Conservation (phyloP, 306 rosid species). For the Oemleria cerasiformis region DNA sequence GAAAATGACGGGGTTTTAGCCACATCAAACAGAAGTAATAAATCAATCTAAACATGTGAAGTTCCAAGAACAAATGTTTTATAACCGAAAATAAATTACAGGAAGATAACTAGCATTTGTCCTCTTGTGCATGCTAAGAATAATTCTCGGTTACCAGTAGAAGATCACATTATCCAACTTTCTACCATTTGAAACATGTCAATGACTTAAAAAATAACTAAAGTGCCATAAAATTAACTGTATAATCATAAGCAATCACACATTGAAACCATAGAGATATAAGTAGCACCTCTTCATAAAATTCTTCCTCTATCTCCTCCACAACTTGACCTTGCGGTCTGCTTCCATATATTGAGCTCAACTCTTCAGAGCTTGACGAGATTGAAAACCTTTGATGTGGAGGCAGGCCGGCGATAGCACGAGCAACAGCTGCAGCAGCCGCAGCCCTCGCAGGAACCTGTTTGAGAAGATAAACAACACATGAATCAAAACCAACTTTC, state of each 20-base stretch:
- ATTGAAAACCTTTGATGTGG: constrained; percentile 81
- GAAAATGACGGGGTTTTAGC: neutral
- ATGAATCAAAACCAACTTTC: neutral
- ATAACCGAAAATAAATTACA: neutral
- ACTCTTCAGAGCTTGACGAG: constrained; percentile 87
- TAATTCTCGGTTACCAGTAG: neutral
- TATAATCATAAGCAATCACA: constrained; percentile 30
- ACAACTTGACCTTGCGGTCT: constrained; percentile 51
- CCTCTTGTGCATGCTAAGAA: neutral
- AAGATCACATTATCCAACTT: neutral
- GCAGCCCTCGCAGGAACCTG: constrained; percentile 98
- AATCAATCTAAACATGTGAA: neutral
- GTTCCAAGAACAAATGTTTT: neutral
- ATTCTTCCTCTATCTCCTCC: constrained; percentile 85
- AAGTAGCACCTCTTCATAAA: constrained; percentile 85
- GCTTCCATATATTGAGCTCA: constrained; percentile 86
- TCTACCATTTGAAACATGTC: neutral
- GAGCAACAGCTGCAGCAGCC: constrained; percentile 97
- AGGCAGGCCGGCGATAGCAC: constrained; percentile 95
- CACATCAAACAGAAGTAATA: neutral
- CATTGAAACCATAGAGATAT: constrained; percentile 34
- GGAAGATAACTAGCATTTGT: neutral
- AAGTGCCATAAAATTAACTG: neutral
- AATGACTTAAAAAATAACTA: constrained; percentile 6
- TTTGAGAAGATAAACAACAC: constrained; percentile 33